Evolutionary conservation across 352 stramenopile species (phyloP).

Genomic region (Globisporangium canariense): DNA sequence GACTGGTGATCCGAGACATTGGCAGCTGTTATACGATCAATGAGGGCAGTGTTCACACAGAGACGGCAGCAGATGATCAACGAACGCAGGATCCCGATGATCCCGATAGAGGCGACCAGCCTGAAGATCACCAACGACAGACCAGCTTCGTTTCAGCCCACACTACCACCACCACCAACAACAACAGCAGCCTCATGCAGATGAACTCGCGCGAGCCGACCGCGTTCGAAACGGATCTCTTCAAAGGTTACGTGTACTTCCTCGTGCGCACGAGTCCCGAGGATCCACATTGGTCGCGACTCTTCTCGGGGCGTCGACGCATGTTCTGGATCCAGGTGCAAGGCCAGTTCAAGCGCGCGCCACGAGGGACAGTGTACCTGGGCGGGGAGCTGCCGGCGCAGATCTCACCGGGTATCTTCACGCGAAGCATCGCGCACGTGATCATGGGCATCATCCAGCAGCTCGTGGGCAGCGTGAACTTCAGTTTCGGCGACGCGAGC

Average conservation of each 20-base stretch:
- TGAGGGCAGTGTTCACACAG: background rate
- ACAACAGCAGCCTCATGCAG: slow-evolving; percentile 19
- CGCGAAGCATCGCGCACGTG: slow-evolving; percentile 67
- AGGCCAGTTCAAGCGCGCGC: slow-evolving; percentile 69
- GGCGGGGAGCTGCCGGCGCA: slow-evolving; percentile 64
- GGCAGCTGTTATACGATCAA: slow-evolving; percentile 16
- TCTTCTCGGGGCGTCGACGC: slow-evolving; percentile 64
- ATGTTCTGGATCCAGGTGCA: slow-evolving; percentile 90
- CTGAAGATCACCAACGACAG: background rate
- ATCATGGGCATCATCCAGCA: slow-evolving; percentile 77
- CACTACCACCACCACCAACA: no score
- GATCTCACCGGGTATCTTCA: slow-evolving; percentile 72
- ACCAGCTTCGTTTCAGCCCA: background rate
- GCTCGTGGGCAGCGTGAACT: slow-evolving; percentile 59
- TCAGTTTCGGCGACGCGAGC: slow-evolving; percentile 58
- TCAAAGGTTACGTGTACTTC: slow-evolving; percentile 74
- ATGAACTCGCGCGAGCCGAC: slow-evolving; percentile 65
- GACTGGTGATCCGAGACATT: slow-evolving; percentile 41
- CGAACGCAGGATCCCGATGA: background rate
- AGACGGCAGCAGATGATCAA: background rate
- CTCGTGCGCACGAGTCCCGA: slow-evolving; percentile 71
- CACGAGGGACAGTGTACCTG: slow-evolving; percentile 56
- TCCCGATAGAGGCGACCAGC: background rate
- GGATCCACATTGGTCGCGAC: slow-evolving; percentile 40
- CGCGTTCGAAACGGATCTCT: slow-evolving; percentile 87